phyloP scores from a whole-genome alignment of 1,284 basidiomycete species.

The Microbotryomycetes sp. region DNA sequence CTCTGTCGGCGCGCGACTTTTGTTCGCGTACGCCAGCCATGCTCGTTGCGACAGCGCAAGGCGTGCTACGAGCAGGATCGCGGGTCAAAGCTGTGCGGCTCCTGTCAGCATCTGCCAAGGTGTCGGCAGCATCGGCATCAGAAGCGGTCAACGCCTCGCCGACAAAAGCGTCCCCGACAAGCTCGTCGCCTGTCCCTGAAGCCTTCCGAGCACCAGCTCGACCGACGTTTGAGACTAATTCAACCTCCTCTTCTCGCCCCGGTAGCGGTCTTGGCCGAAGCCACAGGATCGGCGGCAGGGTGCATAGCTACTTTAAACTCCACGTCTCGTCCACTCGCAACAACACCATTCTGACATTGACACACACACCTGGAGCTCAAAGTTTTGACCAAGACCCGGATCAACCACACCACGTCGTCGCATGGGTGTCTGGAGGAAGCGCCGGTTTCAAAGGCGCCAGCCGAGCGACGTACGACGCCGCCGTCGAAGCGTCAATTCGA shows the following conservation, averaged over 20 bases:
- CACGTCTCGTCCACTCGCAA: conserved; percentile 42
- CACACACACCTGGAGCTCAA: conserved; percentile 33
- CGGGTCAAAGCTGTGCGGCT: background rate
- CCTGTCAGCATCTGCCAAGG: background rate
- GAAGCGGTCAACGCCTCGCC: background rate
- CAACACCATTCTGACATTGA: conserved; percentile 44
- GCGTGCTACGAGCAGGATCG: background rate
- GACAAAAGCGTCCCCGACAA: conserved; percentile 9
- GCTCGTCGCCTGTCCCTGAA: conserved; percentile 10
- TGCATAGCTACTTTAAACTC: conserved; percentile 35
- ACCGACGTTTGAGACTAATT: background rate
- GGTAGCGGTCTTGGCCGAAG: background rate
- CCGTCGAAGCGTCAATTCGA: conserved; percentile 39
- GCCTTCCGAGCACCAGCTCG: conserved; percentile 12
- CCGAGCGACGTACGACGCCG: conserved; percentile 43
- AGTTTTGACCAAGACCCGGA: background rate
- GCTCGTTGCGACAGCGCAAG: too few species aligned
- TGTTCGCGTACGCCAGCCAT: too few species aligned
- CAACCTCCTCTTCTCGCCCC: background rate
- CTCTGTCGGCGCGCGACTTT: background rate
- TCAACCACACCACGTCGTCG: conserved; percentile 20
- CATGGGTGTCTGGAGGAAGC: conserved; percentile 29
- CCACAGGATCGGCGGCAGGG: background rate
- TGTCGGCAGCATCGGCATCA: background rate
- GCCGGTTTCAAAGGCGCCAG: conserved; percentile 43